Evolutionary conservation across 129 eudicot species (phyloP).

Genomic region (Kitagawia praeruptora): DNA sequence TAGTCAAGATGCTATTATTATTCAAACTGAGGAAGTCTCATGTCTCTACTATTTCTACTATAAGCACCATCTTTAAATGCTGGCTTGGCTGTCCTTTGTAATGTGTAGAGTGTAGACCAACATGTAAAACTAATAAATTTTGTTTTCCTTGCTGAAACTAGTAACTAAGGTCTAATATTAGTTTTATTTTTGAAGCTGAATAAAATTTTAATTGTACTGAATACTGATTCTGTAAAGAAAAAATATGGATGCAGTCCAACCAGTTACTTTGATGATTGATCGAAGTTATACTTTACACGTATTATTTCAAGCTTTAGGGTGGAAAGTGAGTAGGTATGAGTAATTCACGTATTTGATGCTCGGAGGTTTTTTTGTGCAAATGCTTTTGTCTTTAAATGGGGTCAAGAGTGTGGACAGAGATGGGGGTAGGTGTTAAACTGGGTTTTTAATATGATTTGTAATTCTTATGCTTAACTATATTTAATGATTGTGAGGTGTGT

Average conservation of each 20-base stretch:
- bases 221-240: not conserved
- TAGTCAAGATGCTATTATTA: not conserved
- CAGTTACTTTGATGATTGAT: not conserved
- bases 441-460: not conserved
- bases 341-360: not conserved
- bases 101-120: not conserved
- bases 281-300: not conserved
- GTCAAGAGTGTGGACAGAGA: not conserved
- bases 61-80: not conserved
- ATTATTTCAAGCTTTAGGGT: not conserved
- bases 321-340: not conserved
- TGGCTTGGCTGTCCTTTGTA: not conserved
- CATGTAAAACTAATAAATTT: not conserved
- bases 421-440: not conserved
- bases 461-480: not conserved
- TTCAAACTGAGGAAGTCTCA: not conserved
- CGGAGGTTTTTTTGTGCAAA: not conserved
- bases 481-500: not conserved
- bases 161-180: not conserved
- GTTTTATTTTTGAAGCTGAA: not conserved
- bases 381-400: not conserved
- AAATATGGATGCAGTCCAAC: not conserved
- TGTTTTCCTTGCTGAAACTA: not conserved
- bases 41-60: not conserved
- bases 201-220: too few species aligned